A percentile compares a stretch with the other conserved stretches of the same genome.
These are phyloP conservation scores for Phascolomyces articulosus DNA, from an alignment of 371 early-diverging fungal species.

Conservation along the genomic window DNA sequence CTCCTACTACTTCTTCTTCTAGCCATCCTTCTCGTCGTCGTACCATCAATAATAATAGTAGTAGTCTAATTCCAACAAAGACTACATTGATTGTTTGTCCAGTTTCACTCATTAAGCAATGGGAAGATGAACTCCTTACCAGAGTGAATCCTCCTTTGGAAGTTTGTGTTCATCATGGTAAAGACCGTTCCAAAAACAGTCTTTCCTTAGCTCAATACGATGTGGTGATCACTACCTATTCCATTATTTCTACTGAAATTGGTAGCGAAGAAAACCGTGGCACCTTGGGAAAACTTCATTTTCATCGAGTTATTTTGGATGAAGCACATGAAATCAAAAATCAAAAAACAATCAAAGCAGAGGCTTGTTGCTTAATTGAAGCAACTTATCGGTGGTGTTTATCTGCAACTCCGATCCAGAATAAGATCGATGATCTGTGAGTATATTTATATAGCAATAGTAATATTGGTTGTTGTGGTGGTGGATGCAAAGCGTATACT, in stretches of 20 bases:
- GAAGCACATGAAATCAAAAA: conserved; percentile 92
- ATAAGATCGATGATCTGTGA: conserved; percentile 83
- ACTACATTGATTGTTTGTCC: conserved; percentile 68
- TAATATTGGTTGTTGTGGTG: not conserved
- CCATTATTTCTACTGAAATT: conserved; percentile 23
- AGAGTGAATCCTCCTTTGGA: conserved; percentile 50
- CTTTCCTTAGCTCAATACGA: conserved; percentile 42
- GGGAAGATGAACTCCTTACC: conserved; percentile 59
- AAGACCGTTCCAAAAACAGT: conserved; percentile 25
- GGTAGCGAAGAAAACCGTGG: not conserved
- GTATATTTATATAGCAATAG: not conserved
- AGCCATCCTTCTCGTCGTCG: no score
- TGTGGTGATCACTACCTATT: conserved; percentile 44
- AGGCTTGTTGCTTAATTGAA: conserved; percentile 57
- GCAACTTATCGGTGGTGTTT: conserved; percentile 81
- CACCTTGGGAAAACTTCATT: conserved; percentile 25
- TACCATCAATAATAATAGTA: not conserved
- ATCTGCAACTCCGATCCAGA: conserved; percentile 81
- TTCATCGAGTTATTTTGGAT: conserved; percentile 76
- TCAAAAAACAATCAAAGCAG: conserved; percentile 58
- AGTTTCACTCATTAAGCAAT: conserved; percentile 63
- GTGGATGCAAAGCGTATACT: no score
- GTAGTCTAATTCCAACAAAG: conserved; percentile 16
- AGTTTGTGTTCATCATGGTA: conserved; percentile 64
- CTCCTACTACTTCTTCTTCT: no score